Evolutionary conservation across 371 early-diverging fungal species (phyloP), one percentile per base, ranked within the genome.

Genomic region (Cokeromyces recurvatus): DNA sequence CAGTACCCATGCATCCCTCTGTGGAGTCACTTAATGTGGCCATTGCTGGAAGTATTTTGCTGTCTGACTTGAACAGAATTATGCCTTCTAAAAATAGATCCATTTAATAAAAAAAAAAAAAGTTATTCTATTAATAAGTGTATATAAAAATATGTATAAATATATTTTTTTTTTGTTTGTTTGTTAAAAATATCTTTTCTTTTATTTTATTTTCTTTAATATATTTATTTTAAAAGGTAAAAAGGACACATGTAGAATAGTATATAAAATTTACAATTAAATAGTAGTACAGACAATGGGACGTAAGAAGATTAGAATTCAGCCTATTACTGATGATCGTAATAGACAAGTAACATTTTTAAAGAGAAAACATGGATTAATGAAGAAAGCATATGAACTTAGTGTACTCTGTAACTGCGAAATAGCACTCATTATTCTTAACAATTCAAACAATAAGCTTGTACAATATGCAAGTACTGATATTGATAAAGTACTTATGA

Each of bases 351-450:
- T 60, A n/a, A 60, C 99, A 7, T 99, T 99, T 74, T 79, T 90
- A 45, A 99, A 99, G 68, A 84, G 99, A 57, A 99, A 99, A 74
- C 85, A 88, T 49, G 99, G 99, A 11, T 78, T 99, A 40, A 94
- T 99, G 91, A 99, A 99, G 74, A 99, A 99, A 71, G 98, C 99
- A 1, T 95, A 93, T 74, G 99, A 99, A 68, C 85, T 99, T 17
- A 86, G 86, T 56, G 91, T 95, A 1, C 82, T 99, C 20, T 98
- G 98, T 75, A 94, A 92, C 59, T 93, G 96, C 67, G 96, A 99
- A 64, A 90, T 99, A 31, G 94, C 89, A 0, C 74, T 97, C 9
- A 91, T 97, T 52, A 94, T 96, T 71, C 86, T 88, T 55, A 64
- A 64, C 55, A 64, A 64, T 40, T 82, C 86, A 22, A 91, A 90